Evolutionary conservation across 352 stramenopile genomes (phyloP), one percentile per base, ranked within the genome.

Genomic region (Globisporangium nunn): DNA sequence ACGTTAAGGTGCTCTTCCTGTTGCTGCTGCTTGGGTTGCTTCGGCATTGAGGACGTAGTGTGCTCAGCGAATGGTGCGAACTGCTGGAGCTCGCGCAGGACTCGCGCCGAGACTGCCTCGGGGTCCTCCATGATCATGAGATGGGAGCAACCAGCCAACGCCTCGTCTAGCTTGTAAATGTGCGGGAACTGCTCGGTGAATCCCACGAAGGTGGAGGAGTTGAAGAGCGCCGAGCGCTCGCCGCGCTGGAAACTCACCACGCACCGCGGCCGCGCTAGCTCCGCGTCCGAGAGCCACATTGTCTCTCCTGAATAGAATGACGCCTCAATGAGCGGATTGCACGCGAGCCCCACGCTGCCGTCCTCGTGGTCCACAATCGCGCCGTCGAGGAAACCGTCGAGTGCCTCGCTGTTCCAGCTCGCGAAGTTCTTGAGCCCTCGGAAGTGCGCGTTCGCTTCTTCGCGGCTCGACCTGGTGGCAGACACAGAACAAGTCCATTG

Each of bases 271-370:
- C 52, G 43, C 30, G 54, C 56, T 3, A 87, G 58, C 46, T 82
- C 64, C 5, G 49, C 52, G 6, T 69, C 60, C 1, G 52, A 67
- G 6, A 85, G 33, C 17, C 44, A 33, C 7, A 74, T 31, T 7
- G 56, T 44, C n/a, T 18, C 39, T 0, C 61, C 67, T 8, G 40
- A 58, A 57, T 81, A 87, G 1, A 76, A 14, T 12, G 62, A 64
- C 14, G 71, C 70, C 57, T 80, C 74, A 29, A 75, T 56, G 35
- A 64, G 62, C 28, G 76, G 76, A 35, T 75, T 61, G n/a, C 67
- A 72, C 15, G 65, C 45, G n/a, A 78, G 52, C 28, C 66, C 54
- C 5, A 51, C 64, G 14, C 58, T 54, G 33, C 64, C 59, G 10
- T 54, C 59, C 10, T 31, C 40, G 4, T 23, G 7, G 14, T 8